phyloP scores from a whole-genome alignment of 1,284 basidiomycete genomes.

The Boletus hoseneyae region DNA sequence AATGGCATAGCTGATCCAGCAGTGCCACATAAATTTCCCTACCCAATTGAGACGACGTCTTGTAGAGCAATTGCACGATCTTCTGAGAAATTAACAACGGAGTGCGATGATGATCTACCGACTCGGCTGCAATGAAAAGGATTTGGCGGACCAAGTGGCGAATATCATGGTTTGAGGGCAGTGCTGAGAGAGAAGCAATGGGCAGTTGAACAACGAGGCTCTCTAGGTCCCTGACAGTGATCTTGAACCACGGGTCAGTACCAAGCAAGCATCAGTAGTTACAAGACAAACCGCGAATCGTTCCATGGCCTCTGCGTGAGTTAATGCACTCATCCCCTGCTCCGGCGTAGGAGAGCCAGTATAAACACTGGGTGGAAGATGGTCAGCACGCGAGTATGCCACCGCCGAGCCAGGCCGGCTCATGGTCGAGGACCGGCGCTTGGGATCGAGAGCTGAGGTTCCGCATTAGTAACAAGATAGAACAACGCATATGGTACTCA shows the following conservation, averaged over 20 bases:
- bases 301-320: slow-evolving; percentile 73
- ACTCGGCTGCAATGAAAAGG: slow-evolving; percentile 73
- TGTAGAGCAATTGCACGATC: slow-evolving; percentile 86
- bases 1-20: slow-evolving; percentile 85
- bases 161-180: slow-evolving; percentile 84
- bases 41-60: slow-evolving; percentile 77
- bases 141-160: slow-evolving; percentile 82
- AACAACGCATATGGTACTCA: slow-evolving; percentile 31
- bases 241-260: slow-evolving; percentile 35
- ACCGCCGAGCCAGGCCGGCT: slow-evolving; percentile 67
- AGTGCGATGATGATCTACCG: slow-evolving; percentile 79
- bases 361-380: slow-evolving; percentile 43
- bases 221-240: slow-evolving; percentile 77
- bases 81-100: slow-evolving; percentile 93
- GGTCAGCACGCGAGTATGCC: slow-evolving; percentile 48
- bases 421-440: slow-evolving; percentile 43
- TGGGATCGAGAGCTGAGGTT: slow-evolving; percentile 47
- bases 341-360: slow-evolving; percentile 52
- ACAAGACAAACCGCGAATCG: slow-evolving; percentile 59
- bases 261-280: neutral
- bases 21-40: slow-evolving; percentile 90
- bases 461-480: slow-evolving; percentile 6
- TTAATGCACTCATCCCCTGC: slow-evolving; percentile 39
- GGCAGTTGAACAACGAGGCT: slow-evolving; percentile 70
- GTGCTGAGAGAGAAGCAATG: slow-evolving; percentile 58